A percentile compares a stretch with the other conserved stretches of the same genome.
These are phyloP conservation scores for Rhodomyrtus tomentosa DNA, from an alignment of 345 rosid species.

Conservation along the genomic window DNA sequence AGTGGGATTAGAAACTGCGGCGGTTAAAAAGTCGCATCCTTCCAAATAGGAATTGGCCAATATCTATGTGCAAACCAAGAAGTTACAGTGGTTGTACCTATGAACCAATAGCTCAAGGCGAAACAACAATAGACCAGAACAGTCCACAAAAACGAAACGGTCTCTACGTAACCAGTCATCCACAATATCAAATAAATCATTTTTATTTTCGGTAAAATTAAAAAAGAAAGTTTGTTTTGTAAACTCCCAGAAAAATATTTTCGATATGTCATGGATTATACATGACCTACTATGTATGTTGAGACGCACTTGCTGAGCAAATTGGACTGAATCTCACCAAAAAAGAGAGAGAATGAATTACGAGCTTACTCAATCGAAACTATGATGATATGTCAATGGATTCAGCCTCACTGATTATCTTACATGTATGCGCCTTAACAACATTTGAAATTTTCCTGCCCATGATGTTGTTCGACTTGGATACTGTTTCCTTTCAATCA, in stretches of 20 bases:
- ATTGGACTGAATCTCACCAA: not conserved
- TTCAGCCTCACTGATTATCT: not conserved
- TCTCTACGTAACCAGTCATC: no score
- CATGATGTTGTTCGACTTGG: not conserved
- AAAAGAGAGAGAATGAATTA: not conserved
- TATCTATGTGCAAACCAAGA: no score
- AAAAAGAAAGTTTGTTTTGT: not conserved
- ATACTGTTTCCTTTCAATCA: not conserved
- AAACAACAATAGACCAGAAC: no score
- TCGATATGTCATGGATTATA: not conserved
- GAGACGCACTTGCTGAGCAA: not conserved
- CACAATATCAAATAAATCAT: no score
- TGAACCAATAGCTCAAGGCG: no score
- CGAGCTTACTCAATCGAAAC: not conserved
- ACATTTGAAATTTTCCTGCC: not conserved
- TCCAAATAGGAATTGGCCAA: not conserved
- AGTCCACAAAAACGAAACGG: no score
- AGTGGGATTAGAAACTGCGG: conserved; percentile 1
- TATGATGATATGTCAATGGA: not conserved
- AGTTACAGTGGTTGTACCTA: not conserved
- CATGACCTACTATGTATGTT: not conserved
- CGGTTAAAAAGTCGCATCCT: not conserved
- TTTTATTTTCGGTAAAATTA: no score
- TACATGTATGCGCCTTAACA: not conserved
- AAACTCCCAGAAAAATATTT: not conserved